Percentiles rank a stretch among this genome's conserved stretches.
phyloP scores from a whole-genome alignment of 306 rosid genomes.

The Castanopsis chinensis region DNA sequence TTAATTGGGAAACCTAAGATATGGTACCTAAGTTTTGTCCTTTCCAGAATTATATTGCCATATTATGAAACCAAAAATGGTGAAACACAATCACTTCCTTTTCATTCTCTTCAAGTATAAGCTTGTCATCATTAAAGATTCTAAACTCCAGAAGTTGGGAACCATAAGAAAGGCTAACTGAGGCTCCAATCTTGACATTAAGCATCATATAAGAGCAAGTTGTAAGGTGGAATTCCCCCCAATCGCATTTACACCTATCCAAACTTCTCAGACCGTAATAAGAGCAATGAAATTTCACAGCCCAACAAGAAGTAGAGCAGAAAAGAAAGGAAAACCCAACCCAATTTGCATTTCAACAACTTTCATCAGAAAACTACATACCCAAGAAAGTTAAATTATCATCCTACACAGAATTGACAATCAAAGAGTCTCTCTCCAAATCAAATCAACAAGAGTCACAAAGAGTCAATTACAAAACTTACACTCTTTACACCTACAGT shows the following conservation, averaged over 20 bases:
- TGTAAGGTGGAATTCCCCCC: too few relatives aligned
- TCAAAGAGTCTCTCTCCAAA: background rate
- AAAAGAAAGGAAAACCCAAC: background rate
- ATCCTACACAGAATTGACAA: background rate
- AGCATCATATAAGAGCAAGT: background rate
- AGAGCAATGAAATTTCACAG: background rate
- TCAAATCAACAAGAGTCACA: background rate
- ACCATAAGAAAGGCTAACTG: background rate
- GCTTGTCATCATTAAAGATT: background rate
- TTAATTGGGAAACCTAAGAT: too few relatives aligned
- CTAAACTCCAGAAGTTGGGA: background rate
- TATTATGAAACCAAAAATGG: background rate
- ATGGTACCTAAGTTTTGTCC: too few relatives aligned
- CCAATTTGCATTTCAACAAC: background rate
- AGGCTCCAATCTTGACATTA: background rate
- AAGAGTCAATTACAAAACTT: background rate
- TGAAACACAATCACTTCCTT: background rate
- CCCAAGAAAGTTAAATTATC: background rate
- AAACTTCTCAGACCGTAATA: too few relatives aligned
- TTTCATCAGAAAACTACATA: background rate
- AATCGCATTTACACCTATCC: too few relatives aligned
- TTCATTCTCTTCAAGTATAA: background rate
- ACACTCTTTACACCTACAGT: background rate
- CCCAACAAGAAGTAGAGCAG: background rate
- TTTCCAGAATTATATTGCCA: background rate